phyloP scores from a whole-genome alignment of 2,329 filamentous ascomycete species.

The Ceratocystis diversiconidia region DNA sequence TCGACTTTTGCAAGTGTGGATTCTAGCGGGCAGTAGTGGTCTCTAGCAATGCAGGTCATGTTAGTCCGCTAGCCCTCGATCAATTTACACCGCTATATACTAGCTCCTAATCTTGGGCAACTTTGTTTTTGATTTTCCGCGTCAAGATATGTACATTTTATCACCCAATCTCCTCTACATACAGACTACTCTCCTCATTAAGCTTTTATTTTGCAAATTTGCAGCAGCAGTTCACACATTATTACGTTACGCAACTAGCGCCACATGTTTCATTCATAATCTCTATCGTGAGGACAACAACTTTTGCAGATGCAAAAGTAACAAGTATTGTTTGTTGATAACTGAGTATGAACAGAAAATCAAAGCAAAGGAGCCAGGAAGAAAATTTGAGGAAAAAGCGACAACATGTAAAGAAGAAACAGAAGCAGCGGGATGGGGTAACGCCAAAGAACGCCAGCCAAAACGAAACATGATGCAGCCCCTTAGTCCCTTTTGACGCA shows the following conservation, averaged over 20 bases:
- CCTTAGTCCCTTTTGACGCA: neutral
- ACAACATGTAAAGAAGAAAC: constrained; percentile 8
- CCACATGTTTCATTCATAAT: no score
- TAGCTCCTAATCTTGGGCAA: no score
- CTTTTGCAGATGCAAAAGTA: neutral
- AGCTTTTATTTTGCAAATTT: no score
- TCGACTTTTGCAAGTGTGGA: neutral
- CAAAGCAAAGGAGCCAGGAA: neutral
- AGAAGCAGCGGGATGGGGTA: constrained; percentile 13
- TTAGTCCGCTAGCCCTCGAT: neutral
- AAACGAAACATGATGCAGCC: constrained; percentile 13
- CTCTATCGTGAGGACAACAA: neutral
- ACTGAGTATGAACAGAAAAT: neutral
- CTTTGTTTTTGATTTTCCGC: no score
- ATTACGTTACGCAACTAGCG: no score
- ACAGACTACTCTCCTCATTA: no score
- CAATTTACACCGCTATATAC: neutral
- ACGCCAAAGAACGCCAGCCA: constrained; percentile 16
- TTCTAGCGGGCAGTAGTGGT: neutral
- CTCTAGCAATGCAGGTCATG: neutral
- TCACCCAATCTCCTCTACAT: no score
- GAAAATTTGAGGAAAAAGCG: constrained; percentile 22
- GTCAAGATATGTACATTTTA: no score
- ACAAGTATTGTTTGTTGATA: neutral
- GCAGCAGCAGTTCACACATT: no score